Evolutionary conservation across 495 filamentous ascomycete species (phyloP).

Genomic region (Neurospora sp.): DNA sequence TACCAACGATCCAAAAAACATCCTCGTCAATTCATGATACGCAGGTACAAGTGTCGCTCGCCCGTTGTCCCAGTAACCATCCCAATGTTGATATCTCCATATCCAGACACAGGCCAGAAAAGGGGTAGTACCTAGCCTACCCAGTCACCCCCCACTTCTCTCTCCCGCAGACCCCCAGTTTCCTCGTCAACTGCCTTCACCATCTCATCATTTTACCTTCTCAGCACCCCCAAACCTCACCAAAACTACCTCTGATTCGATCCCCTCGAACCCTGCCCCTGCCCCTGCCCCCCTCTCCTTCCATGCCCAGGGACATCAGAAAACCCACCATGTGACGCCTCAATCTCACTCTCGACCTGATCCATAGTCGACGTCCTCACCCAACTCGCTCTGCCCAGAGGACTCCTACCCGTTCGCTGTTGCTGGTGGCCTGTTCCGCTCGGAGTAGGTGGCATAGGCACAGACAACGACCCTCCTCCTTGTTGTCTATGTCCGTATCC

Average conservation of each 20-base stretch:
- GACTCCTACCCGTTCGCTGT: conserved; percentile 19
- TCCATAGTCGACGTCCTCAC: conserved; percentile 18
- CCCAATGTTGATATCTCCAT: background rate
- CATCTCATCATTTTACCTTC: background rate
- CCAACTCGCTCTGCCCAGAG: conserved; percentile 23
- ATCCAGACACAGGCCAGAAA: background rate
- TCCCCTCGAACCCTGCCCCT: background rate
- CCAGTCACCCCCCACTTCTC: no score
- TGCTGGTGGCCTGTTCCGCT: background rate
- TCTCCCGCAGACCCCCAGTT: no score
- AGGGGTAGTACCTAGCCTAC: background rate
- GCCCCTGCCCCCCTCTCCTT: background rate
- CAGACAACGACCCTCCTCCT: background rate
- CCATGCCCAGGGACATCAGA: background rate
- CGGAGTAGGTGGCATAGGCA: background rate
- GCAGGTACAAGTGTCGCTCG: background rate
- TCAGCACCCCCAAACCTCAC: background rate
- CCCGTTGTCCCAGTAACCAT: background rate
- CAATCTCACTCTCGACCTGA: conserved; percentile 18
- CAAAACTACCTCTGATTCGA: background rate
- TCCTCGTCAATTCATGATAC: background rate
- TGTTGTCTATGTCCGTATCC: background rate
- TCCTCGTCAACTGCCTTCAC: background rate
- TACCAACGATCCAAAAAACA: background rate
- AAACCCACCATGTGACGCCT: conserved; percentile 1